Evolutionary conservation across 192 early-diverging fungal species (phyloP), one percentile per base, ranked within the genome.

Genomic region (Podila verticillata): DNA sequence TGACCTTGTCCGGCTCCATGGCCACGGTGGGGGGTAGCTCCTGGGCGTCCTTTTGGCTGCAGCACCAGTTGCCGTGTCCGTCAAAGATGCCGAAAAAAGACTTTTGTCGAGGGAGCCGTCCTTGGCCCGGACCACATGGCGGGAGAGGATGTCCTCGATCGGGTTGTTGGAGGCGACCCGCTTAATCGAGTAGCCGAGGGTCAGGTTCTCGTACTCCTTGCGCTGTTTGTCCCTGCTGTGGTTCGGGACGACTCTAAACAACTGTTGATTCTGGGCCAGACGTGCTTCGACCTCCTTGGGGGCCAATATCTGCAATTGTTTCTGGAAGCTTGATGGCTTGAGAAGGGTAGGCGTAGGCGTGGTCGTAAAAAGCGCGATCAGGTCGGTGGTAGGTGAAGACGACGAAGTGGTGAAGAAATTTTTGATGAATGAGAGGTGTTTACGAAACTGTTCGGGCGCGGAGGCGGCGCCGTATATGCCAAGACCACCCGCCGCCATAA

Each of bases 1-100:
- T 72, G 26, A 81, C 57, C 10, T 64, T 36, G 12, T 78, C 78
- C 39, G 87, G 62, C 32, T 89, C 72, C 15, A 77, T 62, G 19
- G 80, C 84, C 24, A 89, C 84, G 9, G 79, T 71, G 12, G 82
- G 77, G 2, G 86, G 84, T 26, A 89, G 65, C 19, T 85, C 73
- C n/a, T 64, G 72, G 24, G 78, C 78, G 5, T 87, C 82, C 31
- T 82, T 73, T 66, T 79, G 73, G 47, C 84, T 84, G 31, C 86
- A 86, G 63, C 82, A 70, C 60, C 82, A 85, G 26, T 86, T 86
- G 72, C 82, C 83, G 39, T 89, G 88, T 7, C 88, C 88, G 75
- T 89, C 88, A 80, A 82, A 89, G 35, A 89, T 75, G 10, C 86
- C 88, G 70, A n/a, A 83, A 85, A 64, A 87, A 83, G 26, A 83